Percentiles rank a stretch among this genome's conserved stretches.
These are phyloP conservation scores for Erodium texanum DNA, from an alignment of 441 rosid species.

Conservation along the genomic window DNA sequence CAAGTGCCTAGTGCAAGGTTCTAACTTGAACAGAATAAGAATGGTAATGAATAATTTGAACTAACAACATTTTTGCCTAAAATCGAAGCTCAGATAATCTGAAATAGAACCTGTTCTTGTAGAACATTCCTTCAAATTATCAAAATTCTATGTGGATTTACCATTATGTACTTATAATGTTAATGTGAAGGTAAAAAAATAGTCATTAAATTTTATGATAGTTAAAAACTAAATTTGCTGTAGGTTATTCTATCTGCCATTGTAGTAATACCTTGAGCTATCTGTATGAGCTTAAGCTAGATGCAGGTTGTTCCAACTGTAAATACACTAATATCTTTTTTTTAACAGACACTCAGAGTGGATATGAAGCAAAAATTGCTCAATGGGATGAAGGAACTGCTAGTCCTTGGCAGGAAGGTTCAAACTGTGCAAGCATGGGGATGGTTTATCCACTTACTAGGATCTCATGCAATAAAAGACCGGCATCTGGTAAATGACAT, in stretches of 20 bases:
- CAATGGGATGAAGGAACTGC: constrained; percentile 34
- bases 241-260: background rate
- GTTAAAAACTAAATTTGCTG: background rate
- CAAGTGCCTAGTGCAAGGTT: background rate
- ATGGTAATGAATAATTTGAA: background rate
- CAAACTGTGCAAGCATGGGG: constrained; percentile 54
- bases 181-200: background rate
- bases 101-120: background rate
- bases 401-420: constrained; percentile 38
- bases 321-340: constrained; percentile 11
- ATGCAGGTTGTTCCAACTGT: background rate
- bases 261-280: background rate
- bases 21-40: background rate
- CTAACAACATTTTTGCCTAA: background rate
- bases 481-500: constrained; percentile 39
- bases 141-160: background rate
- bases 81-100: background rate
- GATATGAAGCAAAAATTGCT: constrained; percentile 38
- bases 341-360: constrained; percentile 32
- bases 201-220: background rate
- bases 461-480: constrained; percentile 31
- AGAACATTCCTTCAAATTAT: background rate
- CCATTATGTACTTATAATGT: background rate
- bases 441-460: constrained; percentile 45
- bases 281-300: background rate